These are phyloP conservation scores for Plasmodium inui DNA, from an alignment of 169 alveolate genomes.

Conservation along the genomic window DNA sequence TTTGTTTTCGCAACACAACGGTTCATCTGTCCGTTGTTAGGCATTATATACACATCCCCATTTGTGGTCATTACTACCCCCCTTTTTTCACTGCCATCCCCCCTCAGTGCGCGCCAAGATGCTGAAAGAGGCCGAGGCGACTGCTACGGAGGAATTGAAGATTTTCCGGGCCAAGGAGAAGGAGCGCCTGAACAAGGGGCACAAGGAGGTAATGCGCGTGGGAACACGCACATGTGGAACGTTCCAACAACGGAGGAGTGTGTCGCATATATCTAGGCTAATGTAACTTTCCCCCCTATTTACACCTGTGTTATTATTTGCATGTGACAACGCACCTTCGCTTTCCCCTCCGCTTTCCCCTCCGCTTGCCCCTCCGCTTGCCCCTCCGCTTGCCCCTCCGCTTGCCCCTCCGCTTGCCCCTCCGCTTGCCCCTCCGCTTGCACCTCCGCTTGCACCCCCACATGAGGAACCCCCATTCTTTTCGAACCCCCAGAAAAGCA, in stretches of 20 bases:
- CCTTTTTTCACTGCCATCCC: background rate
- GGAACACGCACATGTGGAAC: background rate
- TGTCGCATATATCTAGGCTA: background rate
- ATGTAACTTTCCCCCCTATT: background rate
- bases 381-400: no score
- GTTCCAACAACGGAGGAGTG: background rate
- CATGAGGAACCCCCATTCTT: background rate
- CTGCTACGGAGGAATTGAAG: constrained; percentile 84
- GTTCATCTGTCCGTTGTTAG: background rate
- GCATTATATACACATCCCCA: background rate
- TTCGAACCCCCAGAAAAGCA: constrained; percentile 21
- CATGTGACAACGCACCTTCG: background rate
- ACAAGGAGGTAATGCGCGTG: constrained; percentile 51
- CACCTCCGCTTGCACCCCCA: no score
- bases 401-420: no score
- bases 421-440: no score
- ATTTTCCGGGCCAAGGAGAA: constrained; percentile 83
- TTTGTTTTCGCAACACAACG: background rate
- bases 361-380: no score
- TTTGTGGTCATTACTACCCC: background rate
- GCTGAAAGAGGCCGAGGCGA: constrained; percentile 84
- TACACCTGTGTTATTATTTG: no score
- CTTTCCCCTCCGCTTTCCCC: no score
- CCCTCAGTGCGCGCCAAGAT: constrained; percentile 84
- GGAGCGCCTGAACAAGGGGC: constrained; percentile 80